Base-by-base conservation (phyloP, 2,329 filamentous ascomycete genomes). In the Xylariaceae sp. region DNA sequence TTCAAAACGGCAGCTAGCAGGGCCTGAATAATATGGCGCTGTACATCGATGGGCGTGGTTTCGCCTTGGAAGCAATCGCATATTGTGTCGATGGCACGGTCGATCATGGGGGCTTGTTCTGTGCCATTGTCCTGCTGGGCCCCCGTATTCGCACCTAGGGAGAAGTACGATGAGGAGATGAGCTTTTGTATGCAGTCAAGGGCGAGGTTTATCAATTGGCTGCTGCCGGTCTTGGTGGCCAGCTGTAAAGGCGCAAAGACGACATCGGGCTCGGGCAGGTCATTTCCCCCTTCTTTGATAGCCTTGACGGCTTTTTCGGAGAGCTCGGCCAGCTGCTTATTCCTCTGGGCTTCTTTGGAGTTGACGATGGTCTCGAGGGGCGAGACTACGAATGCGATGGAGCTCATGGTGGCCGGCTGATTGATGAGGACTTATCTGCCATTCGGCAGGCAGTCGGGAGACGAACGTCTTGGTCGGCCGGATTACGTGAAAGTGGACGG, bases 41-140 rank as follows among this genome's bases (percentile, higher is more conserved):
- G 93, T 36, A 97, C 85, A 64, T 96, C 91, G 39, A 85, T 78
- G 3, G 89, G 83, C 0, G 94, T 98, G 2, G 87, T 87, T 68
- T 98, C 93, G 60, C 93, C 91, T 62, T 97, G 90, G 62, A 98
- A 98, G 64, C 93, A 98, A 62, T 97, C 91, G 73, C 93, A 98
- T 72, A 98, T 98, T 28, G 93, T 95, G 67, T 98, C 94, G 59
- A 98, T 98, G 44, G 94, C 93, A 51, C 91, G 81, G 68, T 98
- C 94, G 60, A 98, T 98, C 52, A 98, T 74, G 13, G 91, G 90
- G 3, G 85, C 73, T 31, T 72, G 71, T 39, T 64, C 64, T 44
- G 64, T 58, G 33, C 64, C 65, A 51, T 73, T 67, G 50, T 71
- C 64, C 41, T 65, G 49, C n/a, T 71, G 66, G 29, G 65, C 59